Evolutionary conservation across 306 rosid species (phyloP).

Genomic region (Geum urbanum): DNA sequence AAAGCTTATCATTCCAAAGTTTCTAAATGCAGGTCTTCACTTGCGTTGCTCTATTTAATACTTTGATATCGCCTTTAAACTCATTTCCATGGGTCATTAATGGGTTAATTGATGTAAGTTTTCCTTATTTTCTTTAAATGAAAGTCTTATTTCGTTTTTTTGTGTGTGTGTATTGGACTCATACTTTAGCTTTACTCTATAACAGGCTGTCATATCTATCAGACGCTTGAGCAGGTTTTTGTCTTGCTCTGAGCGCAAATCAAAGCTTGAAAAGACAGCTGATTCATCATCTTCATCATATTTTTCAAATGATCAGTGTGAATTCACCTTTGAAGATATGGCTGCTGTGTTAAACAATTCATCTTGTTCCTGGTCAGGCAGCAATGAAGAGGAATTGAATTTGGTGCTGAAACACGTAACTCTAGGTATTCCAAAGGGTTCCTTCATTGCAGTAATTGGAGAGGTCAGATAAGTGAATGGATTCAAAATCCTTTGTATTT

Average conservation of each 20-base stretch:
- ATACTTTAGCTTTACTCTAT: slow-evolving; percentile 21
- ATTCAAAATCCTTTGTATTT: too few relatives aligned
- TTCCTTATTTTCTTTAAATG: slow-evolving; percentile 11
- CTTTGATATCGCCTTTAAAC: too few relatives aligned
- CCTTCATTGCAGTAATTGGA: too few relatives aligned
- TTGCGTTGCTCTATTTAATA: slow-evolving; percentile 92
- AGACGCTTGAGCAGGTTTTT: slow-evolving; percentile 78
- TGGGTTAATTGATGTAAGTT: slow-evolving; percentile 93
- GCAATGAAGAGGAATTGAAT: too few relatives aligned
- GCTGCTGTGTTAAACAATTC: too few relatives aligned
- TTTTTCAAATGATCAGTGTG: slow-evolving; percentile 35
- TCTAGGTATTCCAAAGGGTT: too few relatives aligned
- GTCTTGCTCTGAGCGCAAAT: slow-evolving; percentile 56
- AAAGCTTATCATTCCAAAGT: slow-evolving; percentile 28
- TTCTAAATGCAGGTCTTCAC: slow-evolving; percentile 81
- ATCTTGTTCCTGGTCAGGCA: too few relatives aligned
- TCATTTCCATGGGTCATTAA: slow-evolving; percentile 99
- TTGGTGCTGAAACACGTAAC: too few relatives aligned
- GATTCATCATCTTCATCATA: slow-evolving; percentile 36
- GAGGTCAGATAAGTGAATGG: too few relatives aligned
- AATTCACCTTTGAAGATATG: slow-evolving; percentile 35
- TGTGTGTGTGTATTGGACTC: slow-evolving; percentile 12
- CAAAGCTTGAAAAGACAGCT: slow-evolving; percentile 30
- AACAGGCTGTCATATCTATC: slow-evolving; percentile 72
- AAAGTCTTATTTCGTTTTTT: not conserved